Base-by-base conservation (phyloP, 2,329 filamentous ascomycete species). In the Clonostachys rosea region DNA sequence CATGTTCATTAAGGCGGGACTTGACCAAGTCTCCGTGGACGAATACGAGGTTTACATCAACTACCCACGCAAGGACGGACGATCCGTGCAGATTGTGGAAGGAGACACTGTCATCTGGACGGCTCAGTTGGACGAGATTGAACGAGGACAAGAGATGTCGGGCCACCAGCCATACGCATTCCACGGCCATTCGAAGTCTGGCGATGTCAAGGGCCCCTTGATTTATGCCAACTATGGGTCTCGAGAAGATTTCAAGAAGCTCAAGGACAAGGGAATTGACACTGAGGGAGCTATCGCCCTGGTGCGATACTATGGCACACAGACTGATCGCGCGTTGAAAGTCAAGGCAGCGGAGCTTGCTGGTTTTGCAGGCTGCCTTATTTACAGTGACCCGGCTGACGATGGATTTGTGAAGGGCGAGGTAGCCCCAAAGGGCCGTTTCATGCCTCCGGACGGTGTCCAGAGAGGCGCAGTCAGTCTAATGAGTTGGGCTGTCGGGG, bases 141-240 rank as follows among this genome's bases (percentile, higher is more conserved):
- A 73, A 47, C 75, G 78, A 1, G 86, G 86, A 53, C 74, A 73
- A n/a, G 76, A 84, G 51, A 75, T 76, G 4, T 71, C 75, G 2
- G 78, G 81, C 30, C 78, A 82, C 54, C 85, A 92, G 66, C 91
- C 89, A 0, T 76, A 79, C 43, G 84, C 82, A 8, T 99, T 96
- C 61, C 92, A 97, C 63, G 94, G 89, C 2, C 84, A 94, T 62
- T 96, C 91, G 16, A 91, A 88, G 61, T 79, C 86, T 1, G 94
- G 91, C 40, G 87, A 94, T 58, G 91, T 92, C 36, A 87, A 80
- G 24, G 94, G 94, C 0, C 91, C 87, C 17, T 66, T 97, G 41
- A 80, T 99, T 2, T 99, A 96, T 63, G 92, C 87, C 46, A 96
- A 97, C 67, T 95, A 91, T 59, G 95, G 94, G 12, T 87, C 89